phyloP scores from a whole-genome alignment of 768 basidiomycete genomes.

The Strobilomyces confusus region DNA sequence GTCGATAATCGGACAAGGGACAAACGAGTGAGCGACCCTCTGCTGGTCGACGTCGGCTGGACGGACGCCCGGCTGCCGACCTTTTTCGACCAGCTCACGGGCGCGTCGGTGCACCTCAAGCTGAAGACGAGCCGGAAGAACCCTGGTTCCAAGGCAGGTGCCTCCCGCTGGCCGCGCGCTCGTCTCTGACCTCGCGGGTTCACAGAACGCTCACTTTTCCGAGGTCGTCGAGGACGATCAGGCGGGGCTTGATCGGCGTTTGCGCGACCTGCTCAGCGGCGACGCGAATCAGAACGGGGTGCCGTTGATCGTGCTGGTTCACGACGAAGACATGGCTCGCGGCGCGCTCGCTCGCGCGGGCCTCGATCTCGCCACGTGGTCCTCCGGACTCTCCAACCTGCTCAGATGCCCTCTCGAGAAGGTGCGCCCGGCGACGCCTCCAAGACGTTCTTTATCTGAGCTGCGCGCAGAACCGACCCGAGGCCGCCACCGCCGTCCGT shows the following conservation, averaged over 20 bases:
- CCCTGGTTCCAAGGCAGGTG: conserved; percentile 14
- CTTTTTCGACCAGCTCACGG: conserved; percentile 19
- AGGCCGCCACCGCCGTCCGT: neutral
- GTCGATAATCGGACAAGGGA: conserved; percentile 30
- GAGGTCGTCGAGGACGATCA: conserved; percentile 12
- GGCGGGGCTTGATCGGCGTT: conserved; percentile 10
- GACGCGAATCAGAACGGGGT: conserved; percentile 14
- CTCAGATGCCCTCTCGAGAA: conserved; percentile 5
- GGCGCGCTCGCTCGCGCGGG: conserved; percentile 40
- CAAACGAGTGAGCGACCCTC: conserved; percentile 31
- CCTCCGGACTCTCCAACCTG: conserved; percentile 32
- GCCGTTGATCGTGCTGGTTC: conserved; percentile 47
- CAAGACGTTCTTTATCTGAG: neutral
- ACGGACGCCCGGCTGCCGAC: conserved; percentile 35
- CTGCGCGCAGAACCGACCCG: conserved; percentile 7
- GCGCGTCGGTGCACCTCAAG: conserved; percentile 18
- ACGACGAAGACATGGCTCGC: conserved; percentile 37
- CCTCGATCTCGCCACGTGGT: conserved; percentile 40
- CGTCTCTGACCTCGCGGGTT: neutral
- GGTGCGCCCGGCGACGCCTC: conserved; percentile 2
- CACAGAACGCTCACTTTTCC: conserved; percentile 17
- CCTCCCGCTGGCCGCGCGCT: neutral
- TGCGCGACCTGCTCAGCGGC: conserved; percentile 21
- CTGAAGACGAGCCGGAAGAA: conserved; percentile 12
- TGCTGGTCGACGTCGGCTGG: conserved; percentile 38